Percentiles rank a stretch among this genome's conserved stretches.
These are phyloP conservation scores for Litchi chinensis DNA, from an alignment of 345 rosid genomes.

Conservation along the genomic window DNA sequence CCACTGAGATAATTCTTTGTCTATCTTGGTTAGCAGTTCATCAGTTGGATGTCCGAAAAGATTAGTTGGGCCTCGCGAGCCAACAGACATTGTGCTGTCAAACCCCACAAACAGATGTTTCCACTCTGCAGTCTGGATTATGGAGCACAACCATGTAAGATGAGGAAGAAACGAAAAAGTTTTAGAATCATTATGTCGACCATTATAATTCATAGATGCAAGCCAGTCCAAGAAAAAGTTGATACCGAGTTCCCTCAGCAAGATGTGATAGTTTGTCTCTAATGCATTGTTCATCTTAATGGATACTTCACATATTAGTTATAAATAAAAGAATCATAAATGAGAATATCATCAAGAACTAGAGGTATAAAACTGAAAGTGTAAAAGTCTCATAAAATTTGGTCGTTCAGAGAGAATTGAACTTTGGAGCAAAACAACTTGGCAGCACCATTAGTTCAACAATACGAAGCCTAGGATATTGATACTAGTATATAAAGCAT, in stretches of 20 bases:
- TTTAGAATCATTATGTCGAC: not conserved
- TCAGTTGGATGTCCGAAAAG: slow-evolving; percentile 95
- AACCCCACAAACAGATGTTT: slow-evolving; percentile 84
- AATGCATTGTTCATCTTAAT: not conserved
- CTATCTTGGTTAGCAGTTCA: slow-evolving; percentile 60
- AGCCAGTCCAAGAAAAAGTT: not conserved
- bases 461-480: not conserved
- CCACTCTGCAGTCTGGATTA: slow-evolving; percentile 54
- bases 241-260: not conserved
- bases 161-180: slow-evolving; percentile 12
- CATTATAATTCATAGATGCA: not conserved
- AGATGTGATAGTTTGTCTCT: not conserved
- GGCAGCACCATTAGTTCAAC: not conserved
- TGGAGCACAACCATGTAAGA: slow-evolving; percentile 25
- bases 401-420: not conserved
- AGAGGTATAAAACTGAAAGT: too few species aligned
- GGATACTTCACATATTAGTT: not conserved
- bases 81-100: slow-evolving; percentile 78
- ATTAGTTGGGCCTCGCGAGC: slow-evolving; percentile 94
- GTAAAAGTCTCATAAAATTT: not conserved
- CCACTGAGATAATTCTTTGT: slow-evolving; percentile 76
- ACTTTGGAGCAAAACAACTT: not conserved
- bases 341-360: not conserved
- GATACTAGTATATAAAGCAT: not conserved
- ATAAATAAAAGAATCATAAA: not conserved